Evolutionary conservation across 805 yeast genomes (phyloP), one percentile per base, ranked within the genome.

Genomic region (Isabelozyma rhagii): DNA sequence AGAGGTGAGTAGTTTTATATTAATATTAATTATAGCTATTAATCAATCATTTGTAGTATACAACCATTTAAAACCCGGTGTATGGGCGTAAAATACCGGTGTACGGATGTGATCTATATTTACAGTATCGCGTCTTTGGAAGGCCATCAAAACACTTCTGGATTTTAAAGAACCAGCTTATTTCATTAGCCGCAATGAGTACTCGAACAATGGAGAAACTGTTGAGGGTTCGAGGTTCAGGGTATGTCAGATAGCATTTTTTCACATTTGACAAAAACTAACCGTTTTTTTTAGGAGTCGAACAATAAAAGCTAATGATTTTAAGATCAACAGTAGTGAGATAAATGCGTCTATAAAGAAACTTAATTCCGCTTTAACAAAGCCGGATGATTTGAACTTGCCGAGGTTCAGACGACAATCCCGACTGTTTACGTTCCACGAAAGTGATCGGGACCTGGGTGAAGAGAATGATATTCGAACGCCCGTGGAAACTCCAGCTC

Each of bases 171-270:
- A 13, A 31, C 4, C 36, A 31, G 36, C 25, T 21, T 21, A 31
- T 31, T 13, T 13, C 10, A 31, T 8, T 31, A 31, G 36, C 36
- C 10, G 3, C n/a, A 9, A 31, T 31, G 36, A 31, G 36, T 31
- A 31, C 36, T 31, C 36, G 36, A 41, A 41, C 48, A 46, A 40
- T 58, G 60, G 54, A 54, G 57, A 49, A 51, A 61, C 27, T 71
- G 51, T 59, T 72, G 39, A 60, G 78, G 34, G 56, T 66, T 27
- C 60, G 77, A 44, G 78, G 78, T 21, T 66, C 76, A 18, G 77
- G 74, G 77, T 72, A 73, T 56, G 78, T 70, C 29, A 28, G 25
- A 21, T 21, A 21, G 36, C 8, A 13, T 21, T 9, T 6, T 11
- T 39, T 25, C 31, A n/a, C 38, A 29, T 11, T 13, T 43, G n/a